Evolutionary conservation across 768 basidiomycete genomes (phyloP), one percentile per base, ranked within the genome.

Genomic region (Lactarius deliciosus): DNA sequence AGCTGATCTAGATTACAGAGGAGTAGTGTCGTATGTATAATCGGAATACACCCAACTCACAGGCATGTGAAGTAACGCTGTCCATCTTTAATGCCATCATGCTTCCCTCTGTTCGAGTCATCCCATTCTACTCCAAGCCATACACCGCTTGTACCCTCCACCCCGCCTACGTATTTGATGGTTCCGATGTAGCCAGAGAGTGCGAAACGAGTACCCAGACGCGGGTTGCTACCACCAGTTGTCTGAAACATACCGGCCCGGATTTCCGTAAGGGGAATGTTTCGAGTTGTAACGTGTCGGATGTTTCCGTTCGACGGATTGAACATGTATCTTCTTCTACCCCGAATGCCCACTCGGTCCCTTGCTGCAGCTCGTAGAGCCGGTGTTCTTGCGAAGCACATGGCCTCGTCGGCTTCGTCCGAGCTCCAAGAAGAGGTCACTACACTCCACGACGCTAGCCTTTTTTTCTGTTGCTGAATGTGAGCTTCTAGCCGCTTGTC

Each of bases 101-200:
- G 95, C 75, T 91, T 96, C 32, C 96, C 96, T 64, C 94, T 85
- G 9, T 75, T 66, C 22, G 87, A 83, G 72, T 94, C 88, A 73
- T 98, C 96, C 92, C 96, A 98, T 78, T 98, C 96, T 57, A 98
- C 84, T n/a, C 96, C 96, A n/a, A 95, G 81, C 96, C 96, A 98
- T 15, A 76, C 71, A 4, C 91, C 92, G 3, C 77, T 72, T 0
- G 91, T 86, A 16, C 82, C 82, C 20, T 84, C 78, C 22, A 96
- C 86, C 1, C 75, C 69, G 2, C 94, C 94, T 16, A 83, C 76
- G 73, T 83, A 95, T 76, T 77, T 85, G 68, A 96, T 76, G 5
- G 91, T 93, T 2, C 90, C 93, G 54, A 83, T 73, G 71, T 86
- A 74, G 22, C 81, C 84, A 61, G 80, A 77, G 62, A 83, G 75